Conservation (phyloP, 164 flowering plant genomes). For the Dillenia turbinata region DNA sequence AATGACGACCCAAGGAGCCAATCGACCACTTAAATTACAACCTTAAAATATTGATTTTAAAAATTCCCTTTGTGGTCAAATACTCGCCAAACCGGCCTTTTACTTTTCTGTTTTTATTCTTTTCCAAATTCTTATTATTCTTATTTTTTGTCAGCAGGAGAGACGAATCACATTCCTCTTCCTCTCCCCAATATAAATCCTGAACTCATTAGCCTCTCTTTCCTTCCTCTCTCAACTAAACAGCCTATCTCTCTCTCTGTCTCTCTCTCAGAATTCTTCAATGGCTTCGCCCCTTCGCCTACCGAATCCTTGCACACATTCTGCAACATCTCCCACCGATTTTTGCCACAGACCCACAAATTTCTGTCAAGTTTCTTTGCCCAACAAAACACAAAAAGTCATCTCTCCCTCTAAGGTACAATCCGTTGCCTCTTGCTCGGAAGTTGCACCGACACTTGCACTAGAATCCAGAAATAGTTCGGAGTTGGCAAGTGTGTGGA, state of each 20-base stretch:
- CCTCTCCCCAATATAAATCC: neutral
- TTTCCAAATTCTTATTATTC: too few relatives aligned
- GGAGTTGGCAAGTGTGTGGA: slow-evolving; percentile 48
- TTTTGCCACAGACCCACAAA: neutral
- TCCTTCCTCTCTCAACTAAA: neutral
- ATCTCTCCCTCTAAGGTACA: neutral
- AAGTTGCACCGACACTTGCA: slow-evolving; percentile 1
- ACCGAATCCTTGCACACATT: neutral
- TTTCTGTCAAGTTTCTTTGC: neutral
- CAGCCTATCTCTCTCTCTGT: neutral
- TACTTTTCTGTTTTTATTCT: too few relatives aligned
- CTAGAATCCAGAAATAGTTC: neutral
- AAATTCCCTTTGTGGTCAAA: too few relatives aligned
- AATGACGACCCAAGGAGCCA: too few relatives aligned
- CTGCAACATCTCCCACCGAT: neutral
- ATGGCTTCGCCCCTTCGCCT: slow-evolving; percentile 14
- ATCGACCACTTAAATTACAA: too few relatives aligned
- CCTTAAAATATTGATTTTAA: too few relatives aligned
- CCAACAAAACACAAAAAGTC: slow-evolving; percentile 1
- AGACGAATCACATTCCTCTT: too few relatives aligned
- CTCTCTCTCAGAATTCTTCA: neutral
- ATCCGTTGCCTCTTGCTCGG: neutral
- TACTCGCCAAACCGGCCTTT: too few relatives aligned
- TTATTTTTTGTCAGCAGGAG: too few relatives aligned
- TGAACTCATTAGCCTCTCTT: neutral